Evolutionary conservation across 495 filamentous ascomycete genomes (phyloP).

Genomic region (Neohortaea acidophila): DNA sequence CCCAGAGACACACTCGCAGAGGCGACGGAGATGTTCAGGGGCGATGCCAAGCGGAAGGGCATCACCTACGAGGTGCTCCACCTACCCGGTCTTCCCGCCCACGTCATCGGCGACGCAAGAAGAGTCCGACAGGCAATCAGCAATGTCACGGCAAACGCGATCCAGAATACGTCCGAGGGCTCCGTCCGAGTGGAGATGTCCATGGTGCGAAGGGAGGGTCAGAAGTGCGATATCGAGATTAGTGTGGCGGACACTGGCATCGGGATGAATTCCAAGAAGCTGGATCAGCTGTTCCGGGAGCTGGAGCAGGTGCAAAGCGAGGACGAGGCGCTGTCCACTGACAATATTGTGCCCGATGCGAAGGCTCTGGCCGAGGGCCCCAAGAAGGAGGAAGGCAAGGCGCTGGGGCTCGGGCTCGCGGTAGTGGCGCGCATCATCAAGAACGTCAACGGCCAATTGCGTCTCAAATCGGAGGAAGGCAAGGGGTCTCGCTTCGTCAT

Average conservation of each 20-base stretch:
- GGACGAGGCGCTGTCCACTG: conserved; percentile 30
- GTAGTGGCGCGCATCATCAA: conserved; percentile 68
- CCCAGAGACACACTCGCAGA: conserved; percentile 56
- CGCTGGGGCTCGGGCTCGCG: conserved; percentile 72
- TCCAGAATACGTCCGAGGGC: conserved; percentile 64
- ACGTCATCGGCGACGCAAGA: conserved; percentile 66
- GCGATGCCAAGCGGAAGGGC: conserved; percentile 60
- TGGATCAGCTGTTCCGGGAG: conserved; percentile 70
- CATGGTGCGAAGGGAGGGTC: conserved; percentile 22
- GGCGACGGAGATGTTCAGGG: conserved; percentile 56
- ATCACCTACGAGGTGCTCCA: conserved; percentile 52
- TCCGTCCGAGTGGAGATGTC: conserved; percentile 57
- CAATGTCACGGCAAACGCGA: conserved; percentile 74
- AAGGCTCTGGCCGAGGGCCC: conserved; percentile 7
- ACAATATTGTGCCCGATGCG: conserved; percentile 15
- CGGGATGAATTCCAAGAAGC: conserved; percentile 57
- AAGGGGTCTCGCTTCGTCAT: conserved; percentile 74
- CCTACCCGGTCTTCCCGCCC: conserved; percentile 52
- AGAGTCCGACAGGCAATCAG: conserved; percentile 65
- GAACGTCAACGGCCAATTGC: conserved; percentile 84
- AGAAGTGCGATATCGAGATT: conserved; percentile 50
- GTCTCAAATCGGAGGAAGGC: conserved; percentile 73
- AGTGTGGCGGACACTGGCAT: conserved; percentile 63
- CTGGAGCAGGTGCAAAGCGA: conserved; percentile 71
- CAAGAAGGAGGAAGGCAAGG: conserved; percentile 21